A percentile compares a stretch with the other conserved stretches of the same genome.
These are phyloP conservation scores for Boletus edulis DNA, from an alignment of 768 basidiomycete species.

Conservation along the genomic window DNA sequence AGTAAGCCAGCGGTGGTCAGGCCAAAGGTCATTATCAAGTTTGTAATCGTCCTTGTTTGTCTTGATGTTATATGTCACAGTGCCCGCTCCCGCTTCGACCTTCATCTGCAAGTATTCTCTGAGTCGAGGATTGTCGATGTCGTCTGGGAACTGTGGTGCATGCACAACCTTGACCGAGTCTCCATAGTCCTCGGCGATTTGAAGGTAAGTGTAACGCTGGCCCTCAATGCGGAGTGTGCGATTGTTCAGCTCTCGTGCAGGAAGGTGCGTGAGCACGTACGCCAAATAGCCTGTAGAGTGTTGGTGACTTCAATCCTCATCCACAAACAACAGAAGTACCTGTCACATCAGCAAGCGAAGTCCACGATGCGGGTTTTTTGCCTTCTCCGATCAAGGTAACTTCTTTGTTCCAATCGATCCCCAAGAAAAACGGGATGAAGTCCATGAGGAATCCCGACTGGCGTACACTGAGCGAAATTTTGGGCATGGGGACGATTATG, in stretches of 20 bases:
- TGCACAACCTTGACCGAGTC: constrained; percentile 4
- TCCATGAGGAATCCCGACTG: constrained; percentile 23
- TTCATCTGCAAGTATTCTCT: constrained; percentile 16
- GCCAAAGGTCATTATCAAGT: constrained; percentile 26
- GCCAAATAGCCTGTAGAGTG: constrained; percentile 15
- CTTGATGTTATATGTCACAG: constrained; percentile 6
- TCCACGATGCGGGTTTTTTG: constrained; percentile 20
- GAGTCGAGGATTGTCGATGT: constrained; percentile 6
- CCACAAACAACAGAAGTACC: background rate
- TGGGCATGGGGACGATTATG: background rate
- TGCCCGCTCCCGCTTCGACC: constrained; percentile 5
- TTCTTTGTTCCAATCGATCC: constrained; percentile 13
- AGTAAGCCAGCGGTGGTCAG: constrained; percentile 25
- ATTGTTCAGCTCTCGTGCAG: constrained; percentile 6
- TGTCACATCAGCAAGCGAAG: constrained; percentile 24
- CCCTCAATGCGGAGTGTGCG: constrained; percentile 19
- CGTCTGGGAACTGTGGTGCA: constrained; percentile 1
- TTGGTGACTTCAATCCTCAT: background rate
- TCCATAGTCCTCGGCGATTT: constrained; percentile 11
- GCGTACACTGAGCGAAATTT: background rate
- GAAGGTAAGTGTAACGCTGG: constrained; percentile 7
- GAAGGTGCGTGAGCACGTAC: constrained; percentile 20
- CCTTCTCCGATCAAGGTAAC: constrained; percentile 20
- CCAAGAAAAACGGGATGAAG: constrained; percentile 25
- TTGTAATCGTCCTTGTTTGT: constrained; percentile 16